Evolutionary conservation across 331 rosid genomes (phyloP).

Genomic region (Stylosanthes scabra): DNA sequence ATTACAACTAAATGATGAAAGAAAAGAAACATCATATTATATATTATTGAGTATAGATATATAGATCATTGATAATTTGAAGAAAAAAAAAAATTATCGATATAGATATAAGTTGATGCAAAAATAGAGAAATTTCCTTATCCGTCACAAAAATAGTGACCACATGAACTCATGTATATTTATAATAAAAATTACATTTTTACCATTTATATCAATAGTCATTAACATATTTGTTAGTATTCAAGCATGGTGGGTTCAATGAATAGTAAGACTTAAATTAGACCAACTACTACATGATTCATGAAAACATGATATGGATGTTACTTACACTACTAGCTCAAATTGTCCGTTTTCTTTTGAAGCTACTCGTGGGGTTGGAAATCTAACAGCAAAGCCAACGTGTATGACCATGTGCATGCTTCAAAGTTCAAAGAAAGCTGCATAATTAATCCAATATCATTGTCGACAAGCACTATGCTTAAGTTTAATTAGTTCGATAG

Average conservation of each 20-base stretch:
- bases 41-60: too few species aligned
- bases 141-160: too few species aligned
- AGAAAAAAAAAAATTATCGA: too few species aligned
- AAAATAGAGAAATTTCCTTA: too few species aligned
- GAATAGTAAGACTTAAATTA: constrained; percentile 28
- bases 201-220: neutral
- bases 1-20: neutral
- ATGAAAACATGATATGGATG: constrained; percentile 12
- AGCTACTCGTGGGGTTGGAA: constrained; percentile 37
- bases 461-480: too few species aligned
- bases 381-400: too few species aligned
- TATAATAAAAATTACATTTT: too few species aligned
- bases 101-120: too few species aligned
- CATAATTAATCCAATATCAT: constrained; percentile 47
- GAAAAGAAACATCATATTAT: neutral
- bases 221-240: neutral
- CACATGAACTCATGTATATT: too few species aligned
- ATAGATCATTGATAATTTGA: too few species aligned
- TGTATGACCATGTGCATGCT: too few species aligned
- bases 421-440: too few species aligned
- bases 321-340: neutral
- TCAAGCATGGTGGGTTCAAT: constrained; percentile 23
- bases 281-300: constrained; percentile 6
- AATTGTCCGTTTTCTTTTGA: constrained; percentile 45
- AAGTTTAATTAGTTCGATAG: neutral